Base-by-base conservation (phyloP, 805 yeast genomes). In the Yarrowia hollandica region DNA sequence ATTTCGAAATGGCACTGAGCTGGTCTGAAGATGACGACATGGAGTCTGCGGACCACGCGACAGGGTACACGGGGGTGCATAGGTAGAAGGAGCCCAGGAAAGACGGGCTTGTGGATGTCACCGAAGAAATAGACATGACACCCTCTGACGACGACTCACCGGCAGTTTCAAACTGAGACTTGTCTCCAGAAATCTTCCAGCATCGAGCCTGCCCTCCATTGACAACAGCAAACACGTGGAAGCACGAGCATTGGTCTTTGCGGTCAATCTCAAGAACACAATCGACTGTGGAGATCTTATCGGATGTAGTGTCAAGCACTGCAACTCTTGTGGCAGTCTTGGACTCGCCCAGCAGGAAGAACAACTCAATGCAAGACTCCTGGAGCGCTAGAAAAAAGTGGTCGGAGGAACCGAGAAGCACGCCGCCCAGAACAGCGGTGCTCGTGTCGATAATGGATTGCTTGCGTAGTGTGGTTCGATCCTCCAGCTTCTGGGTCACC, bases 1-100 rank as follows among this genome's bases (percentile, higher is more conserved):
- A 65, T 1, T 64, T 64, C n/a, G 85, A 79, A 5, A 88, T 82
- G 0, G 83, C 73, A 0, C 90, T 78, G 5, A 90, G 68, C 11
- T 52, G 58, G 7, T 52, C 58, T 2, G 58, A 14, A 15, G 39
- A n/a, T 26, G 23, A 21, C 15, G 25, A 5, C 14, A 9, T 5
- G 30, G 19, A 3, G 26, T 26, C 44, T 6, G 42, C 25, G 8
- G 33, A 26, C 58, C 58, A 52, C 15, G 58, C 16, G 2, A 52
- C 58, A 8, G 58, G 58, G 19, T 25, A 52, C 15, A 52, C 58
- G 0, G 58, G 58, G 4, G 21, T 15, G 8, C 58, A 23, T 12
- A 18, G 16, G 44, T 25, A 52, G 26, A 35, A 52, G 15, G 14
- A 10, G 12, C 35, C 44, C 21, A 37, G 19, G n/a, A 52, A 52